Base-by-base conservation (phyloP, 805 yeast species). In the Candida pseudoglaebosa region DNA sequence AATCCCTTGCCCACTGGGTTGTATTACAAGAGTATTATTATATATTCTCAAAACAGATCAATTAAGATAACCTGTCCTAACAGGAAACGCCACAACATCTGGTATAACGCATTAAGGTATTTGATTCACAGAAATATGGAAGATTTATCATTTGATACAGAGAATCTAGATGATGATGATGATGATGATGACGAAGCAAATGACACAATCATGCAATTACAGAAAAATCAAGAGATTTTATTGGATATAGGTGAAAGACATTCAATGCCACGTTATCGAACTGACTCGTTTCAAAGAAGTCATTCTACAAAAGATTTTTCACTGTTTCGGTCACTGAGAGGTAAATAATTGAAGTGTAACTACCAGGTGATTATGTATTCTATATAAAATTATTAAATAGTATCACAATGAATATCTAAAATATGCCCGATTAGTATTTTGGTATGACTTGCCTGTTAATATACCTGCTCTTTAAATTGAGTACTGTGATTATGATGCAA, bases 1-100 rank as follows among this genome's bases (percentile, higher is more conserved):
- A 90, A 88, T 59, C 95, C 96, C 3, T 69, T 84, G 40, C 96
- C 97, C 3, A 82, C 93, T 0, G 97, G 96, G 0, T 62, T 91
- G 29, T 86, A 83, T 59, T 86, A 85, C 61, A 87, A 85, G 71
- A 80, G 93, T 53, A 82, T 91, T 38, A 59, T 90, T 36, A 77
- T 93, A 28, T 82, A 73, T 41, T 80, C 95, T 2, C 77, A 76
- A 37, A 77, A 76, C 31, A 76, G 82, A 38, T 65, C 77, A 3
- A 63, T 91, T 48, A 86, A 82, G 61, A 67, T 91, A 38, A 91
- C 98, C 0, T 90, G 97, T 62, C 81, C 93, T 5, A 85, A 88
- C 1, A 75, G 93, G 54, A 82, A 81, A 47, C 78, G 96, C 32
- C 98, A 91, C 58, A 86, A 86, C 53, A 80, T 88, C 28, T 91